Evolutionary conservation across 75 land plant genomes (phyloP), one percentile per base, ranked within the genome.

Genomic region (Cryptomeria japonica): DNA sequence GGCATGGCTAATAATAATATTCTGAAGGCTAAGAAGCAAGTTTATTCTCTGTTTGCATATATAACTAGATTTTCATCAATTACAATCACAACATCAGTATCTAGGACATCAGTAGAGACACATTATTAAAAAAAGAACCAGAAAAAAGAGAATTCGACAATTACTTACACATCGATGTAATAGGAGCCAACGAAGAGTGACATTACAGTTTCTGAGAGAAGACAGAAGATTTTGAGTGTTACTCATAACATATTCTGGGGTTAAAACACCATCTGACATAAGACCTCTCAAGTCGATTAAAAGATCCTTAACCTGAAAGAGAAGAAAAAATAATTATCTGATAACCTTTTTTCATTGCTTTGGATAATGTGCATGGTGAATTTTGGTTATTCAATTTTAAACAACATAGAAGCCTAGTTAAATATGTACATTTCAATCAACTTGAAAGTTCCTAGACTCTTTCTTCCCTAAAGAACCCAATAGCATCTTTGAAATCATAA

Each of bases 141-240:
- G 80, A 41, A 53, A 31, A 46, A 80, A 41, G 31, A 37, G 37
- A 32, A 15, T 32, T 51, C 16, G 47, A 88, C 6, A 73, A 46
- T 36, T 34, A 49, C 91, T 75, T 58, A 90, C 91, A 58, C 64
- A 80, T 61, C 86, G 80, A 87, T 93, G 93, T 39, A 93, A 89
- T 46, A 93, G 93, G 73, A 93, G 88, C 93, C 93, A 93, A 70
- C 93, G 93, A 84, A 93, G 86, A 36, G 93, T 83, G 78, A 89
- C 86, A 80, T 93, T 93, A 86, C 93, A 87, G 76, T 84, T 86
- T 22, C 93, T 89, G 28, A 89, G 32, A 58, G 87, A 89, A 37
- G 93, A 87, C 39, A 91, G 80, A 19, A 93, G 90, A 80, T 79
- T 79, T 56, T 91, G 84, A 68, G 90, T 87, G 55, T 92, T 91